Percentiles rank a stretch among this genome's conserved stretches.
Evolutionary conservation across 2,329 filamentous ascomycete genomes (phyloP).

Genomic region (Venturia oleaginea): DNA sequence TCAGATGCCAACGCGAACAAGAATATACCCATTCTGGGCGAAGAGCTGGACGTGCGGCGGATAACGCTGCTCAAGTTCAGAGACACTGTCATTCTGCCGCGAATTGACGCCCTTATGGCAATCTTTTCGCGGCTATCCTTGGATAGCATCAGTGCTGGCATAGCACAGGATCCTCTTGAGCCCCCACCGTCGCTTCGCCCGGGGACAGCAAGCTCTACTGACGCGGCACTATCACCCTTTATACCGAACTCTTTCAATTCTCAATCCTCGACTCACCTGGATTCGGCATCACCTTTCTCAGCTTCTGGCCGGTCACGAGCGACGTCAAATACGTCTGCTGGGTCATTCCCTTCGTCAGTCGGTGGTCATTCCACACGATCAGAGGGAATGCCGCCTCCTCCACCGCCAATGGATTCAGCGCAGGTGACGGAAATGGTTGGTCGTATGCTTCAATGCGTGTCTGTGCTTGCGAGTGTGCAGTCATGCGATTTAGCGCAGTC

Average conservation of each 20-base stretch:
- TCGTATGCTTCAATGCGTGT: slow-evolving; percentile 92
- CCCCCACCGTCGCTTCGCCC: slow-evolving; percentile 20
- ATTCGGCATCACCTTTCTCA: slow-evolving; percentile 35
- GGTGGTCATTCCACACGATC: slow-evolving; percentile 17
- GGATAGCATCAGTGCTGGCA: slow-evolving; percentile 53
- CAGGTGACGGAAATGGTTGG: slow-evolving; percentile 91
- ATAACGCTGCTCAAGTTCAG: slow-evolving; percentile 82
- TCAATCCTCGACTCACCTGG: slow-evolving; percentile 23
- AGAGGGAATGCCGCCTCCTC: slow-evolving; percentile 21
- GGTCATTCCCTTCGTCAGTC: slow-evolving; percentile 32
- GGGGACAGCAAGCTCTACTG: slow-evolving; percentile 21
- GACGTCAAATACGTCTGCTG: slow-evolving; percentile 67
- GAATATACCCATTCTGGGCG: slow-evolving; percentile 37
- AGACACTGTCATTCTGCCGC: slow-evolving; percentile 77
- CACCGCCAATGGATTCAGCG: slow-evolving; percentile 43
- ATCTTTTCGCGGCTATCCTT: slow-evolving; percentile 86
- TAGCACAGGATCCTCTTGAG: slow-evolving; percentile 18
- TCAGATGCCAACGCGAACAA: slow-evolving; percentile 20
- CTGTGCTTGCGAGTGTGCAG: slow-evolving; percentile 71
- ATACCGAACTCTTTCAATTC: slow-evolving; percentile 16
- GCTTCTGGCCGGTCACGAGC: slow-evolving; percentile 60
- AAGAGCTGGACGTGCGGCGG: slow-evolving; percentile 74
- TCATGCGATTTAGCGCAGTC: slow-evolving; percentile 63
- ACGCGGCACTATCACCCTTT: slow-evolving; percentile 20
- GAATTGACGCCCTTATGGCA: slow-evolving; percentile 78